Evolutionary conservation across 1,139 yeast genomes (phyloP).

Genomic region (Scheffersomyces parashehatae): DNA sequence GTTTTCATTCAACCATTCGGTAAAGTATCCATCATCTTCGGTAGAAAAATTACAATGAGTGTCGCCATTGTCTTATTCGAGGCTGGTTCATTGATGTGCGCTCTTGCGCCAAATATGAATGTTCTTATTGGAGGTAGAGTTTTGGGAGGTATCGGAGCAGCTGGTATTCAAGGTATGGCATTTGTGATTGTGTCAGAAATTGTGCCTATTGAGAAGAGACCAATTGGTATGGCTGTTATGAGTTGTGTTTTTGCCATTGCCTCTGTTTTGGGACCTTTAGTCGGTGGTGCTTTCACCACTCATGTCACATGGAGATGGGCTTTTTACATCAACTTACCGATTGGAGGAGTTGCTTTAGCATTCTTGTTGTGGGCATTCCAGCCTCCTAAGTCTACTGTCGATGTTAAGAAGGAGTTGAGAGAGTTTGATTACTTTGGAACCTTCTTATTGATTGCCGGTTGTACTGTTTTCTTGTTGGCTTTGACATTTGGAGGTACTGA

Average conservation of each 20-base stretch:
- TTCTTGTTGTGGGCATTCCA: slow-evolving; percentile 50
- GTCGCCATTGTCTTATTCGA: slow-evolving; percentile 21
- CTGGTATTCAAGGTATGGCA: slow-evolving; percentile 29
- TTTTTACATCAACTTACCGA: slow-evolving; percentile 69
- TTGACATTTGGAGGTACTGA: slow-evolving; percentile 51
- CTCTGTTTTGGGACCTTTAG: slow-evolving; percentile 25
- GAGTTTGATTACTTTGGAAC: slow-evolving; percentile 52
- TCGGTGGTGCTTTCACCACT: slow-evolving; percentile 34
- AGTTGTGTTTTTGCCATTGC: slow-evolving; percentile 22
- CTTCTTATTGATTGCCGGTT: slow-evolving; percentile 36
- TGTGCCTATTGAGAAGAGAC: slow-evolving; percentile 29
- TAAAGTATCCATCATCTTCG: slow-evolving; percentile 23
- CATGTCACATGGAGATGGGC: slow-evolving; percentile 77
- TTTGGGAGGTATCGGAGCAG: slow-evolving; percentile 36
- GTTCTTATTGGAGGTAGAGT: slow-evolving; percentile 41
- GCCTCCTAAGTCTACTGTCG: slow-evolving; percentile 53
- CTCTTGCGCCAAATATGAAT: slow-evolving; percentile 35
- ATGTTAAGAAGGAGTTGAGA: slow-evolving; percentile 36
- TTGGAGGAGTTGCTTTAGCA: slow-evolving; percentile 57
- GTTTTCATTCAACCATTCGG: slow-evolving; percentile 42
- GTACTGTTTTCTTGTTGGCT: slow-evolving; percentile 47
- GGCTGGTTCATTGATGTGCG: slow-evolving; percentile 39
- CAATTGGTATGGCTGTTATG: slow-evolving; percentile 20
- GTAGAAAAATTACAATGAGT: slow-evolving; percentile 23
- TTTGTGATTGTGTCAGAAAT: slow-evolving; percentile 32